Percentiles rank a stretch among this genome's conserved stretches.
Conservation (phyloP, 2,329 filamentous ascomycete species). For the Ophiostoma ulmi region DNA sequence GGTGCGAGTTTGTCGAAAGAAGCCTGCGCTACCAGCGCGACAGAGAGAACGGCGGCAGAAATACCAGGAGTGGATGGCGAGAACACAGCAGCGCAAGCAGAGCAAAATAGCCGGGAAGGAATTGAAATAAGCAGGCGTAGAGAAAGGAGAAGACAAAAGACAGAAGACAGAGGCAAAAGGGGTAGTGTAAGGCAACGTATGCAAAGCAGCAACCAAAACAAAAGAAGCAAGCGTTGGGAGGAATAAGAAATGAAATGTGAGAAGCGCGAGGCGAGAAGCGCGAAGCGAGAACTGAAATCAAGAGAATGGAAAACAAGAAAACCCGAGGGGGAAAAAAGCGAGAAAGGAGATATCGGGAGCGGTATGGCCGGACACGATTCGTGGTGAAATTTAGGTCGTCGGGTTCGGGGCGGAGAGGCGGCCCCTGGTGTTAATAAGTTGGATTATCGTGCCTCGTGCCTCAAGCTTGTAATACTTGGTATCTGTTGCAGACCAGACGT, state of each 20-base stretch:
- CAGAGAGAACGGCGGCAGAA: background rate
- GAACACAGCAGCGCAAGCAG: background rate
- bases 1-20: background rate
- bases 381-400: slow-evolving; percentile 18
- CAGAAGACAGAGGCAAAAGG: background rate
- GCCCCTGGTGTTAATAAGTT: slow-evolving; percentile 16
- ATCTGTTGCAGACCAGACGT: background rate
- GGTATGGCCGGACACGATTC: slow-evolving; percentile 17
- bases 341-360: slow-evolving; percentile 6
- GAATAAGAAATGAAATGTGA: background rate
- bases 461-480: background rate
- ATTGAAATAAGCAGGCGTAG: background rate
- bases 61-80: background rate
- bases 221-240: background rate
- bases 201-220: background rate
- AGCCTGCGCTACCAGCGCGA: background rate
- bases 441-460: slow-evolving; percentile 17
- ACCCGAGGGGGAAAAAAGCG: background rate
- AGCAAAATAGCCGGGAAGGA: background rate
- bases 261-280: background rate
- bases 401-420: slow-evolving; percentile 19
- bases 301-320: background rate
- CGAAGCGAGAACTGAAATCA: background rate
- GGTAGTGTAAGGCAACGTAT: background rate
- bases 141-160: background rate